Base-by-base conservation (phyloP, 108 stramenopile species). In the Fistulifera solaris region DNA sequence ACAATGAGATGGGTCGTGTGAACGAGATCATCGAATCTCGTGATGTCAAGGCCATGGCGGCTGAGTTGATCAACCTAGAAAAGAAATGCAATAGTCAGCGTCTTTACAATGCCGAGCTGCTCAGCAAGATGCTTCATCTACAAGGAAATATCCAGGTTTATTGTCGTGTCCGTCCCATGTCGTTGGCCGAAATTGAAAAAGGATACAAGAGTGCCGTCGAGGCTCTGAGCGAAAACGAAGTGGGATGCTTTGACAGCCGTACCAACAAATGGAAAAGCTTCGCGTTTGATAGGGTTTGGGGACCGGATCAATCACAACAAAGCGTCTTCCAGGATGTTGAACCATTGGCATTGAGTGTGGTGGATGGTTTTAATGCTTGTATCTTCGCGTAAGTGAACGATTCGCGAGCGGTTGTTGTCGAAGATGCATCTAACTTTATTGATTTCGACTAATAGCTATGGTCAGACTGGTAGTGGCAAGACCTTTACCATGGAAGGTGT, bases 301-400 rank as follows among this genome's bases (percentile, higher is more conserved):
- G 93, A 50, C 85, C 81, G 0, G 87, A 94, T 62, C 75, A 85
- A 43, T 59, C 63, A 5, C 96, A 98, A 70, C 72, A 73, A 45
- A 75, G 73, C 53, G 75, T 98, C 15, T 98, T 96, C 68, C 88
- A 85, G 52, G 96, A 98, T 57, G 94, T 98, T 2, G 87, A 93
- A 39, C 93, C 89, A 1, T 71, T 99, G 56, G 95, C 94, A 0
- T 67, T 94, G 28, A 84, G 79, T 62, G 96, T 95, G 1, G 80
- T 96, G 53, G 95, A 99, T 70, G 98, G 98, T 39, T 99, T 83
- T 77, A 98, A 97, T 66, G 94, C 94, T 12, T 99, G 96, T 67
- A 97, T 99, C 48, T 99, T 99, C 64, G 98, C 98, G n/a, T 98
- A 98, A 54, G 98, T 96, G 66, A 96, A 90, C 26, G 61, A 63